Conservation (phyloP, 768 basidiomycete genomes). For the Clathrus columnatus region DNA sequence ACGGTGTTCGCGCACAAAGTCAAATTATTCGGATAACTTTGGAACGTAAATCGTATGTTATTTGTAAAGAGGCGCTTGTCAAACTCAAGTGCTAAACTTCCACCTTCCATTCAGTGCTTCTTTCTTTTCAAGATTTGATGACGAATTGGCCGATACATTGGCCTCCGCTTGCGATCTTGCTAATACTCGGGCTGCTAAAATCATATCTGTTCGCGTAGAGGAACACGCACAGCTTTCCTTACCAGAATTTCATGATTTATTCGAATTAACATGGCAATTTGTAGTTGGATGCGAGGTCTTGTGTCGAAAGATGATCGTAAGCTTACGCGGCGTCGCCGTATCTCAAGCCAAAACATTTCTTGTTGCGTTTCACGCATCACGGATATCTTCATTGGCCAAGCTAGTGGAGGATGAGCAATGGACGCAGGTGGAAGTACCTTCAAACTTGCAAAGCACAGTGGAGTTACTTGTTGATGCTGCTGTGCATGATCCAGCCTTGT, state of each 20-base stretch:
- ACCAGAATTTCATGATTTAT: slow-evolving; percentile 68
- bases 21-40: slow-evolving; percentile 49
- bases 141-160: slow-evolving; percentile 69
- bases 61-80: too few species aligned
- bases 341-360: slow-evolving; percentile 83
- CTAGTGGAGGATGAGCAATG: slow-evolving; percentile 95
- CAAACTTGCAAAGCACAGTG: slow-evolving; percentile 57
- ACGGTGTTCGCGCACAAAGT: slow-evolving; percentile 58
- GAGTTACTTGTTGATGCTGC: slow-evolving; percentile 74
- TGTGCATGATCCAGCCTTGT: slow-evolving; percentile 68
- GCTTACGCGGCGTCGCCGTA: slow-evolving; percentile 77
- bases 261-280: slow-evolving; percentile 83
- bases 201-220: slow-evolving; percentile 69
- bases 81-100: too few species aligned
- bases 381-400: slow-evolving; percentile 74
- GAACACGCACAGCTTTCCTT: slow-evolving; percentile 68
- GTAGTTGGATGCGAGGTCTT: slow-evolving; percentile 82
- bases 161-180: slow-evolving; percentile 77
- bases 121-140: slow-evolving; percentile 37
- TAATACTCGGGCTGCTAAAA: slow-evolving; percentile 71
- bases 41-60: slow-evolving; percentile 34
- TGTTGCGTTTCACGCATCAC: slow-evolving; percentile 72
- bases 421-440: slow-evolving; percentile 69
- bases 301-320: slow-evolving; percentile 86
- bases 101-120: slow-evolving; percentile 25